Conservation (phyloP, 805 yeast species). For the Lachancea sp. region DNA sequence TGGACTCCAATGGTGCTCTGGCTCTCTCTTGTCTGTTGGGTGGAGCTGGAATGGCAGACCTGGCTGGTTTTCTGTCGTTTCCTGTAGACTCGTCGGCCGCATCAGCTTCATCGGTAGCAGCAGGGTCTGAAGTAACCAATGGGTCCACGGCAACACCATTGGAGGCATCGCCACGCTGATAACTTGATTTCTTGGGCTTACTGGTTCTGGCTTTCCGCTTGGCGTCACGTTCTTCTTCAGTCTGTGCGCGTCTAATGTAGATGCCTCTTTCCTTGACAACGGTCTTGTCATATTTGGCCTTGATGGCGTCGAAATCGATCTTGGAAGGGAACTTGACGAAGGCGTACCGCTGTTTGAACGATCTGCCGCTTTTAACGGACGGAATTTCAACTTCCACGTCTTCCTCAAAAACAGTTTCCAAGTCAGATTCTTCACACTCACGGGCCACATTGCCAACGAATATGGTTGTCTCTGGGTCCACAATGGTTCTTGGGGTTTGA, state of each 20-base stretch:
- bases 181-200: constrained; percentile 9
- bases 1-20: constrained; percentile 34
- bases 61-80: constrained; percentile 9
- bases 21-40: constrained; percentile 28
- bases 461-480: constrained; percentile 32
- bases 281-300: constrained; percentile 27
- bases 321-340: constrained; percentile 29
- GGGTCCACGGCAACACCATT: constrained; percentile 6
- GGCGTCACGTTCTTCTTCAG: constrained; percentile 21
- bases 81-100: background rate
- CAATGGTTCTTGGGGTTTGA: constrained; percentile 10
- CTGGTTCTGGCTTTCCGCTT: constrained; percentile 16
- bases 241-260: constrained; percentile 28
- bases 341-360: constrained; percentile 28
- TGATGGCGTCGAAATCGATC: constrained; percentile 29
- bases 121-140: constrained; percentile 14
- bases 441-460: constrained; percentile 31
- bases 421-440: constrained; percentile 27
- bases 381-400: constrained; percentile 32
- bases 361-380: constrained; percentile 20
- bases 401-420: constrained; percentile 22
- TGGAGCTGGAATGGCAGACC: constrained; percentile 23
- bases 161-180: constrained; percentile 5
- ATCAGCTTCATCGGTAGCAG: constrained; percentile 6
- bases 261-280: constrained; percentile 30